Evolutionary conservation across 495 filamentous ascomycete genomes (phyloP).

Genomic region (Hypomontagnella monticulosa): DNA sequence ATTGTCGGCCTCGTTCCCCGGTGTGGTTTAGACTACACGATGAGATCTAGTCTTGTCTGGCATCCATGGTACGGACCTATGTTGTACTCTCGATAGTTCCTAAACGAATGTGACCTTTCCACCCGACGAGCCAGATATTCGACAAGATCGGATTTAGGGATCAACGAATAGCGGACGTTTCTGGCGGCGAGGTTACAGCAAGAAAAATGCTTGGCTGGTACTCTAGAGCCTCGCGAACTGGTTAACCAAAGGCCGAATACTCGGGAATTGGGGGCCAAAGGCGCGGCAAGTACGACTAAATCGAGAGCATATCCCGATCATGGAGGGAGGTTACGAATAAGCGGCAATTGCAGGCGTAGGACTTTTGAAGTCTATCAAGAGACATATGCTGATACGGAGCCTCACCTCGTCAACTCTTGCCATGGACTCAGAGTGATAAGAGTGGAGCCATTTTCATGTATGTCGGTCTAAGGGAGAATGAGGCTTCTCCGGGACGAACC

Average conservation of each 20-base stretch:
- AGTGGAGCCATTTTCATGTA: too few relatives aligned
- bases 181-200: constrained; percentile 4
- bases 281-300: background rate
- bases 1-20: too few relatives aligned
- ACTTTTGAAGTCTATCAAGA: background rate
- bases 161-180: background rate
- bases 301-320: constrained; percentile 4
- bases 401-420: background rate
- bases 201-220: background rate
- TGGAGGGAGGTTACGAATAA: constrained; percentile 23
- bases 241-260: background rate
- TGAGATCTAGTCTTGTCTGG: too few relatives aligned
- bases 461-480: too few relatives aligned
- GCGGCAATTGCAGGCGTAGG: background rate
- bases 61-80: too few relatives aligned
- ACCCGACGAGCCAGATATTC: background rate
- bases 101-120: too few relatives aligned
- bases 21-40: too few relatives aligned
- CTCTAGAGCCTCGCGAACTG: constrained; percentile 10
- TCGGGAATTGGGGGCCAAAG: constrained; percentile 24
- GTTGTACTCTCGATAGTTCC: too few relatives aligned
- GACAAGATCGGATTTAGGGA: constrained; percentile 9
- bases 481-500: too few relatives aligned
- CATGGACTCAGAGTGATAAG: background rate
- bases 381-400: background rate